A percentile compares a stretch with the other conserved stretches of the same genome.
Evolutionary conservation across 2,329 filamentous ascomycete species (phyloP).

Genomic region (Penicillium sp.): DNA sequence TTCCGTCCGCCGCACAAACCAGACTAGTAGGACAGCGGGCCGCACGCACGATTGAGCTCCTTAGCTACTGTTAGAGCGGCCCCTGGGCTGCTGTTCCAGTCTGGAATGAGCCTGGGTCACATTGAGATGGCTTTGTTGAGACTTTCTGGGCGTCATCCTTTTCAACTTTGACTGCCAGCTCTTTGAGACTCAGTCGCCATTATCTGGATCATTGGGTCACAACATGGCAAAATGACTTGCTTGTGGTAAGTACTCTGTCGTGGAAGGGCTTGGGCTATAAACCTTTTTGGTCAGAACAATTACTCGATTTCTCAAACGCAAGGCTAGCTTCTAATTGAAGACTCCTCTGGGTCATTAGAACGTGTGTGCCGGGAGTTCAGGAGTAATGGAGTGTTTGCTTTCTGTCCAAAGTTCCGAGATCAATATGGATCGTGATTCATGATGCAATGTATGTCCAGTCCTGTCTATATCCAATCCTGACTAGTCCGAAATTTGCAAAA

Average conservation of each 20-base stretch:
- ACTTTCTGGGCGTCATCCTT: no score
- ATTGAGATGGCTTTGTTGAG: no score
- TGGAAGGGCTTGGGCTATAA: background rate
- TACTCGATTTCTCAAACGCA: constrained; percentile 25
- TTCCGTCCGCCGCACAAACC: no score
- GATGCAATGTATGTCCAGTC: background rate
- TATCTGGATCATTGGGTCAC: no score
- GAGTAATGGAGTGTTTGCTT: constrained; percentile 18
- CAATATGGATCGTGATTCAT: background rate
- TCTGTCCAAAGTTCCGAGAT: constrained; percentile 12
- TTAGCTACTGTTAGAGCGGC: no score
- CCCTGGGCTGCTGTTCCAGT: no score
- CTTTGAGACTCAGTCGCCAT: no score
- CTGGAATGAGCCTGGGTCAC: no score
- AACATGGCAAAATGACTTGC: no score
- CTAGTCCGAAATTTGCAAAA: background rate
- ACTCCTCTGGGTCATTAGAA: constrained; percentile 30
- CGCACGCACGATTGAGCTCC: no score
- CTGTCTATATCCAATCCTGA: background rate
- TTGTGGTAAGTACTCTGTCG: constrained; percentile 29
- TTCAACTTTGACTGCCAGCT: no score
- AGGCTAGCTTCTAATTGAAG: constrained; percentile 30
- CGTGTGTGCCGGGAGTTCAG: constrained; percentile 19
- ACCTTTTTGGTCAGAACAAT: background rate
- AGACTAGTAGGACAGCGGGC: no score